A percentile compares a stretch with the other conserved stretches of the same genome.
Evolutionary conservation across 768 basidiomycete species (phyloP).

Genomic region (Boletus patriciae): DNA sequence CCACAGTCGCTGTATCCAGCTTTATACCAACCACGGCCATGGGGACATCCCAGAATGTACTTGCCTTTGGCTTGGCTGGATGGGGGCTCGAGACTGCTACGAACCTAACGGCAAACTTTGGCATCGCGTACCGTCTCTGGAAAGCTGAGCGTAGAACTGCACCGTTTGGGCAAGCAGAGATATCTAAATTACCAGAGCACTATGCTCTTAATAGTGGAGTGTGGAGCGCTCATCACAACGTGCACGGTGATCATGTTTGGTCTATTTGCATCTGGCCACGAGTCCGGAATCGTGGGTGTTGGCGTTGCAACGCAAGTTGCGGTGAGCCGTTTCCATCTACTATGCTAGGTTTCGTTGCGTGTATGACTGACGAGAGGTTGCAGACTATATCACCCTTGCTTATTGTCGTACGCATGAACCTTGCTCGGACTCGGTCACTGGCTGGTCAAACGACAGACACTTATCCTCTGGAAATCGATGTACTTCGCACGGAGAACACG

Average conservation of each 20-base stretch:
- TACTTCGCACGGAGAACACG: slow-evolving; percentile 1
- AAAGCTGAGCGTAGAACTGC: slow-evolving; percentile 1
- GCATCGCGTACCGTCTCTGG: slow-evolving; percentile 22
- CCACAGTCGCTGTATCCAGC: slow-evolving; percentile 16
- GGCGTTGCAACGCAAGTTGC: slow-evolving; percentile 20
- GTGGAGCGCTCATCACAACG: slow-evolving; percentile 21
- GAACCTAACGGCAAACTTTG: slow-evolving; percentile 17
- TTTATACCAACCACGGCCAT: slow-evolving; percentile 14
- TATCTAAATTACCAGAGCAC: slow-evolving; percentile 11
- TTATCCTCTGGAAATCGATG: slow-evolving; percentile 1
- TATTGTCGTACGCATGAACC: slow-evolving; percentile 18
- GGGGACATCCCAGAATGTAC: background rate
- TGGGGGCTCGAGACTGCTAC: slow-evolving; percentile 21
- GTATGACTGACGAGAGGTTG: background rate
- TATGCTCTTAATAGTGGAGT: slow-evolving; percentile 20
- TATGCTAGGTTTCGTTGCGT: background rate
- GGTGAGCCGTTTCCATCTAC: slow-evolving; percentile 5
- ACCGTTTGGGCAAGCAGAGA: slow-evolving; percentile 2
- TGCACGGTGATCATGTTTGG: slow-evolving; percentile 21
- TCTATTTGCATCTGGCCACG: slow-evolving; percentile 13
- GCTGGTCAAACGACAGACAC: background rate
- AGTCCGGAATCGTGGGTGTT: slow-evolving; percentile 13
- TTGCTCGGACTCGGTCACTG: slow-evolving; percentile 1
- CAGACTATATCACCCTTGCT: slow-evolving; percentile 20
- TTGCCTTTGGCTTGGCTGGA: slow-evolving; percentile 12